Base-by-base conservation (phyloP, 768 basidiomycete species). In the Xanthoconium purpureum region DNA sequence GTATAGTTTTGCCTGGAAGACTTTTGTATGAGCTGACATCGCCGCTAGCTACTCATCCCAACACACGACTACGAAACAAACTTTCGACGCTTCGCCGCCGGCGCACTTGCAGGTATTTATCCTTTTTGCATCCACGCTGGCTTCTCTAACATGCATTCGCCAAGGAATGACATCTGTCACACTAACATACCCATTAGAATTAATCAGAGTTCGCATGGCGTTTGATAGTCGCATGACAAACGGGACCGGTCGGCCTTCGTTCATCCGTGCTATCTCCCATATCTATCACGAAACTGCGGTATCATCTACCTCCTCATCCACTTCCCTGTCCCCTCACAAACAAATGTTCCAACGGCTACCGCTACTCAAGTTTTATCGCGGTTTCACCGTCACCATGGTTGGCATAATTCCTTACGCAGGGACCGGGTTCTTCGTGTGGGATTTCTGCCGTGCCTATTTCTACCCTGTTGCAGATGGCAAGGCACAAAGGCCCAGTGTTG, bases 371-470 rank as follows among this genome's bases (percentile, higher is more conserved):
- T 94, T 98, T 74, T 99, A 98, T 69, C 90, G 97, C 20, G 96
- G 97, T n/a, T 98, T 98, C 74, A 86, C 87, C 8, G 93, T 97
- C 30, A 94, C 94, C 20, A 73, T 98, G 38, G 71, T 84, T 13
- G 96, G 97, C 44, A 98, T 98, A 81, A 78, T 98, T 33, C 96
- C 96, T 6, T 98, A 98, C 64, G 93, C 94, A 4, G 96, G 96
- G 18, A 91, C 93, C 3, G 92, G 91, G 13, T 98, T 98, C 77
- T 81, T 98, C 45, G 85, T 88, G 33, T 98, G 93, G 88, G 95
- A 90, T 40, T 87, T 78, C 69, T 78, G 89, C 42, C 81, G 86
- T 48, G 79, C 87, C 13, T 75, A 74, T 35, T 75, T 89, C 55
- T 75, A 85, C 32, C 83, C 83, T 37, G 73, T 75, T 38, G 64